These are phyloP conservation scores for Teunomyces kruisii DNA, from an alignment of 805 yeast species.

Conservation along the genomic window DNA sequence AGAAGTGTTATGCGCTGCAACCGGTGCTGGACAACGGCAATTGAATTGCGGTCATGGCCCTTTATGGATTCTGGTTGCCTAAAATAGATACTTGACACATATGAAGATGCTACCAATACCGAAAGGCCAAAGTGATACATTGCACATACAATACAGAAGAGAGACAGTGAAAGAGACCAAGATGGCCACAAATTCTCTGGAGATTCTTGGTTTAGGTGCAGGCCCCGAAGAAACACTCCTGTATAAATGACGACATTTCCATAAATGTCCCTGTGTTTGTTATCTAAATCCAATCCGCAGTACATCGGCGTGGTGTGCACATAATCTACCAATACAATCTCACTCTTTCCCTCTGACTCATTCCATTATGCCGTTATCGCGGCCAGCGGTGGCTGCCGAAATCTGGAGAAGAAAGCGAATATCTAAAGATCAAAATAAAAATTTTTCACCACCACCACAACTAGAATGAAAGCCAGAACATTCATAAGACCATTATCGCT, in stretches of 20 bases:
- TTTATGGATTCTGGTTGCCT: slow-evolving; percentile 20
- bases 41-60: slow-evolving; percentile 41
- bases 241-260: too few relatives aligned
- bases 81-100: slow-evolving; percentile 45
- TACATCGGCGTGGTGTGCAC: neutral
- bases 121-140: slow-evolving; percentile 17
- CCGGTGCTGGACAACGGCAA: slow-evolving; percentile 41
- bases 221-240: too few relatives aligned
- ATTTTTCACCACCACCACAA: neutral
- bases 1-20: slow-evolving; percentile 34
- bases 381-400: slow-evolving; percentile 1
- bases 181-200: too few relatives aligned
- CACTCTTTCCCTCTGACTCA: slow-evolving; percentile 20
- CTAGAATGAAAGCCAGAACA: neutral
- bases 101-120: slow-evolving; percentile 39
- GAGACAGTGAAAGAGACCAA: too few relatives aligned
- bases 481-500: slow-evolving; percentile 6
- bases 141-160: neutral
- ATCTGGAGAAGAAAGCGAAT: slow-evolving; percentile 3
- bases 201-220: too few relatives aligned
- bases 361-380: slow-evolving; percentile 5
- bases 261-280: neutral
- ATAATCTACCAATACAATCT: slow-evolving; percentile 14
- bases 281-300: neutral
- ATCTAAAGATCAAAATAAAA: neutral